Base-by-base conservation (phyloP, 179 eudicot genomes). In the Amaranthus tricolor region DNA sequence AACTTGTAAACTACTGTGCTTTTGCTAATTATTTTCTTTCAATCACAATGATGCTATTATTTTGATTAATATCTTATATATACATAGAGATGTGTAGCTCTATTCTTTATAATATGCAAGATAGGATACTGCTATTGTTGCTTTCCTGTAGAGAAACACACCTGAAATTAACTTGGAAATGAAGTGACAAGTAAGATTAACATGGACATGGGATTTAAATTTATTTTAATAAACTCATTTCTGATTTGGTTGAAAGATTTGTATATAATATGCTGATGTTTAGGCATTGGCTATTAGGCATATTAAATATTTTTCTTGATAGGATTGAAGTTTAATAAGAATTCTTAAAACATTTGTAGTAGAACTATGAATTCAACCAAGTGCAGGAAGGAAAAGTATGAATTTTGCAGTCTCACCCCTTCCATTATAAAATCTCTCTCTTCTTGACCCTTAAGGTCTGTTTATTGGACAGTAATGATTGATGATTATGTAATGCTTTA, bases 1-100 rank as follows among this genome's bases (percentile, higher is more conserved):
- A 80, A 81, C 88, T 78, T 95, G 99, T 89, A 78, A 62, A 20
- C 17, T 64, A 76, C 65, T 3, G 57, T 69, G 75, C 59, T 62
- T 60, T 56, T 44, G 40, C 16, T 62, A 31, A 24, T 48, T 6
- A 2, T 5, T 5, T 40, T 59, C n/a, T 16, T 57, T 54, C 15
- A 4, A 56, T 24, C 72, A 51, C 55, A 1, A n/a, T 17, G 61
- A 56, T 79, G 64, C 19, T 10, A 40, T 1, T 55, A 19, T 43
- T 64, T 5, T 74, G 61, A 47, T 49, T 72, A 21, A 24, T 31
- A 5, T 64, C 16, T 50, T 50, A 20, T 19, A 67, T 21, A 0
- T 12, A 20, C 11, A 67, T 51, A 0, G 7, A 7, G 56, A 6
- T 12, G 57, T 63, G 43, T 4, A 31, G 40, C 13, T 40, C 6